Conservation (phyloP, 176 grass and related monocot species). For the Oryza meridionalis region DNA sequence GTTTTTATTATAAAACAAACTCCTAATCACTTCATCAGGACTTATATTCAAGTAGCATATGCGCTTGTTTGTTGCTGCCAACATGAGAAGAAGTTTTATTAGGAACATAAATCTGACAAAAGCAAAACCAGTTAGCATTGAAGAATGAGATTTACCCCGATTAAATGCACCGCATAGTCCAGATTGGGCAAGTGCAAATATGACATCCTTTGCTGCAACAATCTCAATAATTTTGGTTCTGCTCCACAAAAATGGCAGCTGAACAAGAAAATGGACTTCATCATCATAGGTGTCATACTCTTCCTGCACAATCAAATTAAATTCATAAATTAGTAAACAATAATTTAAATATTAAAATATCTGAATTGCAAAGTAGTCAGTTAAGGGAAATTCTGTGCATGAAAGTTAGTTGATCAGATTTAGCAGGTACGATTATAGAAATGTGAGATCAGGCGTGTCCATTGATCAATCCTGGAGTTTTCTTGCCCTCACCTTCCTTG, state of each 20-base stretch:
- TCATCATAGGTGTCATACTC: slow-evolving; percentile 71
- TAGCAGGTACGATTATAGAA: not conserved
- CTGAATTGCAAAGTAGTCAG: not conserved
- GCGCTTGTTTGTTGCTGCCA: slow-evolving; percentile 75
- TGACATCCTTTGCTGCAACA: slow-evolving; percentile 82
- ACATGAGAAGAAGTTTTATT: slow-evolving; percentile 41
- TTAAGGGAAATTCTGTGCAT: slow-evolving; percentile 1
- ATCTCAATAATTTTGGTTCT: slow-evolving; percentile 85
- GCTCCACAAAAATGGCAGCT: slow-evolving; percentile 62
- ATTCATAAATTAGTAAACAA: slow-evolving; percentile 5
- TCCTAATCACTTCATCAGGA: slow-evolving; percentile 77
- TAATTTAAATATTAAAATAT: not conserved
- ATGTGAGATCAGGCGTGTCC: not conserved
- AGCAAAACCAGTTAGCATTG: slow-evolving; percentile 9
- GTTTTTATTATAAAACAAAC: slow-evolving; percentile 82
- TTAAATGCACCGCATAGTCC: slow-evolving; percentile 79
- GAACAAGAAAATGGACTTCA: slow-evolving; percentile 51
- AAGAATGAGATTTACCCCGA: slow-evolving; percentile 53
- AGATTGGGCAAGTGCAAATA: slow-evolving; percentile 76
- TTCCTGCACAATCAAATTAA: slow-evolving; percentile 59
- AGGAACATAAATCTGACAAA: slow-evolving; percentile 40
- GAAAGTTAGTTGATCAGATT: slow-evolving; percentile 3
- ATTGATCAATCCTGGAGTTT: not conserved
- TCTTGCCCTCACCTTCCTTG: not conserved
- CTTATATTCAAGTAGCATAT: slow-evolving; percentile 91